These are phyloP conservation scores for Populus nigra DNA, from an alignment of 345 rosid genomes.

Conservation along the genomic window DNA sequence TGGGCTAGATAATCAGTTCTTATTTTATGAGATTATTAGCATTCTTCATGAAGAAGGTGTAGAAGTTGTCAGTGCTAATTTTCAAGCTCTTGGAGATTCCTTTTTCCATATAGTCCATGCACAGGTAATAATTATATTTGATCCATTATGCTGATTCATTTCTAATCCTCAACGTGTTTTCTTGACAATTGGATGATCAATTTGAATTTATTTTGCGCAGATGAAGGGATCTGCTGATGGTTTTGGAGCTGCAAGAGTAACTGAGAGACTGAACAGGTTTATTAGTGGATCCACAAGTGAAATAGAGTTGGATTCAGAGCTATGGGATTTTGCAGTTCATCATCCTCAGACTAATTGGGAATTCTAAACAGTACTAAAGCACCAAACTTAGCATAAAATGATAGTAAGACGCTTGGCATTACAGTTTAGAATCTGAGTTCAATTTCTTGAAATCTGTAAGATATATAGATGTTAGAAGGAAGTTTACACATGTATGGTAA, in stretches of 20 bases:
- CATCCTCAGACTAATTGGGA: background rate
- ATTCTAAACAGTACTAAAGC: background rate
- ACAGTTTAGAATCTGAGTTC: background rate
- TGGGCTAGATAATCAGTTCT: slow-evolving; percentile 25
- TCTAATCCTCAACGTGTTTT: background rate
- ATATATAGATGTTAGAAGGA: background rate
- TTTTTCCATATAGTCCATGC: slow-evolving; percentile 39
- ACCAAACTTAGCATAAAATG: background rate
- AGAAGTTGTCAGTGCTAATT: slow-evolving; percentile 38
- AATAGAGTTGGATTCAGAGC: slow-evolving; percentile 10
- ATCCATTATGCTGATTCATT: no score
- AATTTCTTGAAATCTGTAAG: background rate
- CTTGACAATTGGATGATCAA: background rate
- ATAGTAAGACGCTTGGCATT: background rate
- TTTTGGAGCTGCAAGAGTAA: slow-evolving; percentile 33
- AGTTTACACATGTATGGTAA: background rate
- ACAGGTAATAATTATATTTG: slow-evolving; percentile 29
- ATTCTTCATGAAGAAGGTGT: slow-evolving; percentile 45
- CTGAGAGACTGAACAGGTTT: slow-evolving; percentile 37
- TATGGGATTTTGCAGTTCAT: slow-evolving; percentile 14
- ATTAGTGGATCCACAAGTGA: slow-evolving; percentile 33
- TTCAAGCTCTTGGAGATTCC: slow-evolving; percentile 22
- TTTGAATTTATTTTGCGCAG: slow-evolving; percentile 22
- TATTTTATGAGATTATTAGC: slow-evolving; percentile 36
- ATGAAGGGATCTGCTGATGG: slow-evolving; percentile 23